phyloP scores from a whole-genome alignment of 768 basidiomycete genomes.

The Leccinum barrowsii region DNA sequence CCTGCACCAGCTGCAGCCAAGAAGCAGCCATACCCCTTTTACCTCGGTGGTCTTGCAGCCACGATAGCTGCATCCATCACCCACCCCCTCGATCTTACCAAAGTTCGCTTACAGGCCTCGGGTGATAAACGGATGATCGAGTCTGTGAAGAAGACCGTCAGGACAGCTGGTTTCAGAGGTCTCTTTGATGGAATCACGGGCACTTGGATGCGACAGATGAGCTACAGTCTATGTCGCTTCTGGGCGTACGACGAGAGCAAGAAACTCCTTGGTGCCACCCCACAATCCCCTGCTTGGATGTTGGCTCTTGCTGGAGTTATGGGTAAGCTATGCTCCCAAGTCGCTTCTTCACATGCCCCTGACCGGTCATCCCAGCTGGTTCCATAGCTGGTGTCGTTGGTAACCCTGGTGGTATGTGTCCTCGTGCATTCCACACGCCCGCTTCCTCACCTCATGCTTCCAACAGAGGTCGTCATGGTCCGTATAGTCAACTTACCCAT shows the following conservation, averaged over 20 bases:
- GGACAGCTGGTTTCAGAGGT: constrained; percentile 68
- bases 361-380: constrained; percentile 51
- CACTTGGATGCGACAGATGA: constrained; percentile 91
- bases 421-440: not conserved
- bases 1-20: constrained; percentile 8
- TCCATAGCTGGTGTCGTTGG: constrained; percentile 85
- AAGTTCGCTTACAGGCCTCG: constrained; percentile 87
- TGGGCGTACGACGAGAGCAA: constrained; percentile 93
- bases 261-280: constrained; percentile 67
- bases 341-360: not conserved
- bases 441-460: not conserved
- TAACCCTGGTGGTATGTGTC: constrained; percentile 73
- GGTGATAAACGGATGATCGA: constrained; percentile 90
- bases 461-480: constrained; percentile 70
- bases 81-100: constrained; percentile 85
- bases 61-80: constrained; percentile 88
- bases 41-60: constrained; percentile 83
- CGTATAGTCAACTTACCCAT: constrained; percentile 8
- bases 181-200: constrained; percentile 85
- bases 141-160: constrained; percentile 77
- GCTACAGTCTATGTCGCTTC: constrained; percentile 88
- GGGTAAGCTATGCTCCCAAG: constrained; percentile 48
- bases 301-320: constrained; percentile 80
- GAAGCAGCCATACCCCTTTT: constrained; percentile 82
- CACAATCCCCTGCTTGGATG: constrained; percentile 74